Evolutionary conservation across 306 rosid genomes (phyloP), one percentile per base, ranked within the genome.

Genomic region (Acacia melanoxylon): DNA sequence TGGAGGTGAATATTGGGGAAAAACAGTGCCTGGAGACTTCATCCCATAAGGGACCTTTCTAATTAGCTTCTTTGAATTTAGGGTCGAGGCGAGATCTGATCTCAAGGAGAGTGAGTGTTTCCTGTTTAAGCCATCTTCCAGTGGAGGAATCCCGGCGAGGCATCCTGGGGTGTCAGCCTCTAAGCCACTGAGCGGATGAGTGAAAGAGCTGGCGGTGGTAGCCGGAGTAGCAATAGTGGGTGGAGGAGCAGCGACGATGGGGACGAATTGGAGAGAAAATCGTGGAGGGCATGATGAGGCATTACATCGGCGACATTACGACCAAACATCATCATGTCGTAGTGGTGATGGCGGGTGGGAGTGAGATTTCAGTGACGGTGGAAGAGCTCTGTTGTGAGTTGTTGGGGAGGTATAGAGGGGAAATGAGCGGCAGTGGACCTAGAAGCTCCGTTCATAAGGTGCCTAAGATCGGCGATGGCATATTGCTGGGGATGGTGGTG

Each of bases 31-130:
- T 93, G 46, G 99, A 96, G 69, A 96, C 94, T 73, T 96, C 98
- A 78, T 92, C 97, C 98, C 99, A 96, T 4, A 96, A 90, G 54
- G 99, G 99, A 5, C 98, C 99, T 72, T 96, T 96, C 48, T 96
- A 97, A 83, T 90, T 96, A 40, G 98, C 98, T 74, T 96, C 97
- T 85, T 94, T 96, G 86, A 96, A 96, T 86, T 93, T 92, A 78
- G 89, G 83, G 88, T 96, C 93, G n/a, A 96, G 97, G 15, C 97
- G 90, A 83, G 99, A 93, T 88, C 99, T 94, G 92, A 96, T 88
- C 83, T 96, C 97, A 82, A 96, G 91, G 78, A 96, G 97, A 74
- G 94, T 93, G 27, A 96, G 99, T 22, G 99, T 96, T 86, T 96
- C 98, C 45, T 94, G 98, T 49, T 98, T 87, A 6, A 98, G 98